Conservation (phyloP, 2,329 filamentous ascomycete species). For the Aspergillus phoenicis region DNA sequence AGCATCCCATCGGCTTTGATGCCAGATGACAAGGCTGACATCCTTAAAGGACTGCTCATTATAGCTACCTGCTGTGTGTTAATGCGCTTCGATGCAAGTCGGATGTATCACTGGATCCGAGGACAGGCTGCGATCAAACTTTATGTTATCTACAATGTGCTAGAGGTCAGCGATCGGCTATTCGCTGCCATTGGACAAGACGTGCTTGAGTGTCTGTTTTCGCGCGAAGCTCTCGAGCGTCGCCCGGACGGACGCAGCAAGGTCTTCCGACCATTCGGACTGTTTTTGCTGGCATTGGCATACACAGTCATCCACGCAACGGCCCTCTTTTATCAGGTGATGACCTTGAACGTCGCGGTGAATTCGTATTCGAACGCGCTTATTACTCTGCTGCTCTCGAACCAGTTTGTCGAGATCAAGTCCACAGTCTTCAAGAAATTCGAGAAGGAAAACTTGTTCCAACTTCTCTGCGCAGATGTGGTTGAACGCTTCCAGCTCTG, state of each 20-base stretch:
- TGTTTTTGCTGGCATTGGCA: conserved; percentile 81
- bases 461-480: conserved; percentile 92
- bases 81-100: conserved; percentile 89
- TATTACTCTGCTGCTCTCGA: conserved; percentile 87
- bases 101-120: conserved; percentile 97
- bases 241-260: conserved; percentile 88
- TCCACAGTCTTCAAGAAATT: conserved; percentile 98
- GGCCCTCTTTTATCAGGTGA: conserved; percentile 93
- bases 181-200: conserved; percentile 92
- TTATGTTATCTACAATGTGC: conserved; percentile 97
- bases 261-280: conserved; percentile 81
- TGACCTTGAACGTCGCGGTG: conserved; percentile 95
- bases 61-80: conserved; percentile 81
- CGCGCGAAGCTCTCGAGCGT: conserved; percentile 85
- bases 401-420: conserved; percentile 99
- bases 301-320: conserved; percentile 90
- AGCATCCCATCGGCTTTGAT: conserved; percentile 83
- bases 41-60: conserved; percentile 87
- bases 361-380: conserved; percentile 98
- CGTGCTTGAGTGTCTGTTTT: conserved; percentile 93
- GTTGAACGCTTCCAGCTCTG: conserved; percentile 97
- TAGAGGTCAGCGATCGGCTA: conserved; percentile 85
- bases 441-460: conserved; percentile 96
- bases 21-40: conserved; percentile 90
- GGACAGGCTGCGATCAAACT: conserved; percentile 97